Evolutionary conservation across 73 alveolate genomes (phyloP), one percentile per base, ranked within the genome.

Genomic region (Paramecium caudatum): DNA sequence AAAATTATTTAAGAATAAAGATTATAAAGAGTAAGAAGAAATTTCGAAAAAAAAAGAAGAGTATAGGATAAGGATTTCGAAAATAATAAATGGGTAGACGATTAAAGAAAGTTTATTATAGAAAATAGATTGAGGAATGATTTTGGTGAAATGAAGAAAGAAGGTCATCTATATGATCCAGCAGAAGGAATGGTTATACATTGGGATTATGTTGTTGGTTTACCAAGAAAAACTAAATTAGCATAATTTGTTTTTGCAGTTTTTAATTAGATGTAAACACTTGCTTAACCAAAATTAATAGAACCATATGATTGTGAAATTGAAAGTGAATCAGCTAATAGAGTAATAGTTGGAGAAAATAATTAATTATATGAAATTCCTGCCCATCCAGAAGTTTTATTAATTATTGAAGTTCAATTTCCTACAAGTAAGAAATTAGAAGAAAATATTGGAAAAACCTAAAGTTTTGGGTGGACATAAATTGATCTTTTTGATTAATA

Each of bases 1-100:
- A 95, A 95, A 45, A 96, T 93, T 4, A 91, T 94, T 12, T 91
- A 95, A 70, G 98, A 95, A 49, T 90, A 95, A 80, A 93, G 96
- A 90, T 91, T 95, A 48, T 93, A 91, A 68, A 95, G 94, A 83
- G 81, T 95, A 25, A 82, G 98, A 90, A 91, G 96, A 82, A 96
- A 95, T 63, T 93, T 93, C 23, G 95, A 91, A 63, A 93, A 83
- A 30, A 90, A 88, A 61, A 93, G 95, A 90, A 93, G 95, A 83
- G 95, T 85, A 48, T 92, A 93, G 19, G 95, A 94, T 17, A 49
- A 70, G 8, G 86, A 91, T 47, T 91, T 55, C 27, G 95, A 95
- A 15, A 95, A 93, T 82, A 96, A 95, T 61, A 91, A 78, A 86
- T 86, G 93, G 93, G 63, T 49, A 12, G 93, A 86, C 25, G 93